These are phyloP conservation scores for Dispira simplex DNA, from an alignment of 192 early-diverging fungal genomes.

Conservation along the genomic window DNA sequence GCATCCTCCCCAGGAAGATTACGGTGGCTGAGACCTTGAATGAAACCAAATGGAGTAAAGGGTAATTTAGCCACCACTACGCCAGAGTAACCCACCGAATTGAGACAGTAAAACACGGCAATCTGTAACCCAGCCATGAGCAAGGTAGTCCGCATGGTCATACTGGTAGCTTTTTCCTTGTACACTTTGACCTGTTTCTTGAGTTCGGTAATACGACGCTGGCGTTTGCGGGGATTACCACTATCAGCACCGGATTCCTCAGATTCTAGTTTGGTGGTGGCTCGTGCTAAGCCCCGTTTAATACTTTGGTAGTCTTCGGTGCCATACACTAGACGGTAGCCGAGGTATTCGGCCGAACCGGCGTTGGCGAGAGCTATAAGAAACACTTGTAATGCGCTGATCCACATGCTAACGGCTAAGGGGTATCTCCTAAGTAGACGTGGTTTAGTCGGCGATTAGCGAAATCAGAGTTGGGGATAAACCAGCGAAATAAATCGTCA, in stretches of 20 bases:
- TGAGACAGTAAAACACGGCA: conserved; percentile 1
- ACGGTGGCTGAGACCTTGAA: conserved; percentile 9
- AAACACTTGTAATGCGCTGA: background rate
- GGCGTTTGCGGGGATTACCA: background rate
- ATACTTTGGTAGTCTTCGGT: conserved; percentile 1
- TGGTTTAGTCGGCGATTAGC: background rate
- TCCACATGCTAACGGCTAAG: background rate
- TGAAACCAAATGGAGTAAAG: conserved; percentile 6
- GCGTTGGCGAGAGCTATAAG: background rate
- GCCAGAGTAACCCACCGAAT: background rate
- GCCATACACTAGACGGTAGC: conserved; percentile 7
- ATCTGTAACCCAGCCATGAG: conserved; percentile 6
- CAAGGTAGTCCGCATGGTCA: conserved; percentile 4
- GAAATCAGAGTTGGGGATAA: background rate
- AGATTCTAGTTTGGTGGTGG: background rate
- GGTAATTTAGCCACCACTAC: conserved; percentile 9
- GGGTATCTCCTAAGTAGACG: background rate
- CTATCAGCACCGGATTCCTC: background rate
- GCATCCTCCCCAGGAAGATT: conserved; percentile 1
- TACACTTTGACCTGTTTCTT: conserved; percentile 6
- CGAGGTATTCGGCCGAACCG: background rate
- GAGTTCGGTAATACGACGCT: conserved; percentile 9
- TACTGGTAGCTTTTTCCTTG: background rate
- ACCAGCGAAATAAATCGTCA: too few species aligned
- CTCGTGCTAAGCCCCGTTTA: background rate